Conservation (phyloP, 2,329 filamentous ascomycete genomes). For the Aspergillus piperis region DNA sequence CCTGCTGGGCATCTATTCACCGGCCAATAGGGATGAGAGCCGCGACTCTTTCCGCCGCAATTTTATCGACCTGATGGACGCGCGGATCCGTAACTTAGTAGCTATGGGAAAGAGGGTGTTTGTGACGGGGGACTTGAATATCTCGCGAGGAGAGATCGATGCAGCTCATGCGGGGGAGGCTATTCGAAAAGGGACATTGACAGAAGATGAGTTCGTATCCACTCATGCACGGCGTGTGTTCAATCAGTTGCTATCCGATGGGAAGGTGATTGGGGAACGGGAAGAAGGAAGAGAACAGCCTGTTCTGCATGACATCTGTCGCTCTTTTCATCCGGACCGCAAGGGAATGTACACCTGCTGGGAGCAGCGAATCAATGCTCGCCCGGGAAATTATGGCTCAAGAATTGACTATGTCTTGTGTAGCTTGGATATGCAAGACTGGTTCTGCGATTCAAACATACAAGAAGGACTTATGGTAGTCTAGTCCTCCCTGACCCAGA, state of each 20-base stretch:
- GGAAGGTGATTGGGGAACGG: slow-evolving; percentile 63
- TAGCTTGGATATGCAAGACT: slow-evolving; percentile 73
- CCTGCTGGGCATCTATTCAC: slow-evolving; percentile 87
- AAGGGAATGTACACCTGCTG: slow-evolving; percentile 95
- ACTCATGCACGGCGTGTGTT: slow-evolving; percentile 73
- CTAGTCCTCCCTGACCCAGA: not conserved
- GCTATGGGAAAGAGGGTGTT: slow-evolving; percentile 81
- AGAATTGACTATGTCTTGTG: slow-evolving; percentile 94
- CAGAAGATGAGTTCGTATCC: slow-evolving; percentile 71
- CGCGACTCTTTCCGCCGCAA: slow-evolving; percentile 78
- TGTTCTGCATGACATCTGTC: slow-evolving; percentile 79
- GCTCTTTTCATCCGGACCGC: slow-evolving; percentile 76
- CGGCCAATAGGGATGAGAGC: slow-evolving; percentile 81
- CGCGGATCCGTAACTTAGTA: slow-evolving; percentile 79
- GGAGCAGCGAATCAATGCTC: slow-evolving; percentile 92
- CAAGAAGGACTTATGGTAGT: slow-evolving; percentile 79
- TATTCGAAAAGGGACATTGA: slow-evolving; percentile 69
- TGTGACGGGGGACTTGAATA: slow-evolving; percentile 85
- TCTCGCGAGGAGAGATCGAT: slow-evolving; percentile 69
- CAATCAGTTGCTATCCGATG: slow-evolving; percentile 79
- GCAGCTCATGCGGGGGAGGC: slow-evolving; percentile 72
- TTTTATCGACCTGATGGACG: slow-evolving; percentile 79
- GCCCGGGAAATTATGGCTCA: slow-evolving; percentile 90
- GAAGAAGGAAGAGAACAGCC: slow-evolving; percentile 70
- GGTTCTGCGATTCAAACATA: slow-evolving; percentile 80